Evolutionary conservation across 371 early-diverging fungal species (phyloP).

Genomic region (Synchytrium microbalum): DNA sequence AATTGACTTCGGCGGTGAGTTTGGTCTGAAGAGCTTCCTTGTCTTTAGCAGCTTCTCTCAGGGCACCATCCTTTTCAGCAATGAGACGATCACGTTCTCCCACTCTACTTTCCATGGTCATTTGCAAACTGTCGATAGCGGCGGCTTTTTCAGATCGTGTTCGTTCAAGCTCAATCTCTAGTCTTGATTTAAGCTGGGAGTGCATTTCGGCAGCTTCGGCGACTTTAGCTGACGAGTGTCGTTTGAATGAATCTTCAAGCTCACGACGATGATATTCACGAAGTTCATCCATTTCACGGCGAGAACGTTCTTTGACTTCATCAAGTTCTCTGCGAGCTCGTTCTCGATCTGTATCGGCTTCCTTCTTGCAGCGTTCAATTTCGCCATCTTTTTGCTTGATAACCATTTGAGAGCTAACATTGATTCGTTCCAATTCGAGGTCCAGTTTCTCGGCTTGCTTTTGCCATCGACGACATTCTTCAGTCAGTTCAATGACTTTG

Average conservation of each 20-base stretch:
- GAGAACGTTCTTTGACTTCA: neutral
- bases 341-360: slow-evolving; percentile 6
- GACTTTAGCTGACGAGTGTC: neutral
- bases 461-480: slow-evolving; percentile 1
- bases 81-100: neutral
- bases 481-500: slow-evolving; percentile 2
- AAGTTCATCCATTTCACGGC: neutral
- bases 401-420: slow-evolving; percentile 5
- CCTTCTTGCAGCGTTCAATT: slow-evolving; percentile 11
- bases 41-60: neutral
- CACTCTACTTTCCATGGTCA: neutral
- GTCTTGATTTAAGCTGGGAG: neutral
- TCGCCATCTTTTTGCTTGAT: slow-evolving; percentile 3
- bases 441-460: slow-evolving; percentile 5
- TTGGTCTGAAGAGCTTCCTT: neutral
- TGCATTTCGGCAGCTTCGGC: slow-evolving; percentile 1
- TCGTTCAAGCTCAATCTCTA: neutral
- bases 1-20: neutral
- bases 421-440: slow-evolving; percentile 7
- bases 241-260: neutral
- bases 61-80: neutral
- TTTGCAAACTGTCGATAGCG: neutral
- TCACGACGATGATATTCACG: neutral
- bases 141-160: neutral
- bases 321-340: neutral